These are phyloP conservation scores for Pogostemon cablin DNA, from an alignment of 257 asterid species.

Conservation along the genomic window DNA sequence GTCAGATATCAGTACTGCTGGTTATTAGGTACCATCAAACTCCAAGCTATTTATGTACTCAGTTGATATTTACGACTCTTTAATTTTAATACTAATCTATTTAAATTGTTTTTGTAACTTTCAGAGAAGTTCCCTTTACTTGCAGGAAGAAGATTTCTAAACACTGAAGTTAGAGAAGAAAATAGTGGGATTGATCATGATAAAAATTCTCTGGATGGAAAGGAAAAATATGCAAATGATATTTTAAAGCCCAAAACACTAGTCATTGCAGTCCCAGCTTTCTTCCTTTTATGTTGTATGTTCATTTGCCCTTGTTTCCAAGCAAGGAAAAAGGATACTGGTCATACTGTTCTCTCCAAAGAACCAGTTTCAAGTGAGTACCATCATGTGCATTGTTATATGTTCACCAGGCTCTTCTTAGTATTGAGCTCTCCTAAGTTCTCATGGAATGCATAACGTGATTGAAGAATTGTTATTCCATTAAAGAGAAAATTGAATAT, in stretches of 20 bases:
- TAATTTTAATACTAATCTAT: slow-evolving; percentile 19
- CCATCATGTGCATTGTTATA: slow-evolving; percentile 20
- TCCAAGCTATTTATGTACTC: not conserved
- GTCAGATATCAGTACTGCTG: slow-evolving; percentile 50
- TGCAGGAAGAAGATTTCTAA: slow-evolving; percentile 54
- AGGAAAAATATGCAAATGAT: slow-evolving; percentile 39
- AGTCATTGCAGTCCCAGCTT: slow-evolving; percentile 70
- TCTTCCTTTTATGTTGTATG: slow-evolving; percentile 70
- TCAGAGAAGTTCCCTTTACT: slow-evolving; percentile 54
- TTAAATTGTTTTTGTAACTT: slow-evolving; percentile 25
- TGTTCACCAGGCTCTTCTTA: slow-evolving; percentile 2
- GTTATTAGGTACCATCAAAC: slow-evolving; percentile 54
- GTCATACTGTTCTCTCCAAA: slow-evolving; percentile 59
- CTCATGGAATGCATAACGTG: slow-evolving; percentile 2
- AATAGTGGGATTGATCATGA: slow-evolving; percentile 35
- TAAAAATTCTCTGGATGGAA: slow-evolving; percentile 34
- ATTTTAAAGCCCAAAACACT: slow-evolving; percentile 50
- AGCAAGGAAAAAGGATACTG: slow-evolving; percentile 62
- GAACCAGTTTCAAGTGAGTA: slow-evolving; percentile 82
- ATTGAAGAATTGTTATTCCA: not conserved
- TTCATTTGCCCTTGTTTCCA: slow-evolving; percentile 87
- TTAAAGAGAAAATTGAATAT: not conserved
- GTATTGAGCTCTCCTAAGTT: not conserved
- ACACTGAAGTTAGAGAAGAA: slow-evolving; percentile 49
- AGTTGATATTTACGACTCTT: not conserved